Evolutionary conservation across 306 rosid genomes (phyloP), one percentile per base, ranked within the genome.

Genomic region (Quercus glauca): DNA sequence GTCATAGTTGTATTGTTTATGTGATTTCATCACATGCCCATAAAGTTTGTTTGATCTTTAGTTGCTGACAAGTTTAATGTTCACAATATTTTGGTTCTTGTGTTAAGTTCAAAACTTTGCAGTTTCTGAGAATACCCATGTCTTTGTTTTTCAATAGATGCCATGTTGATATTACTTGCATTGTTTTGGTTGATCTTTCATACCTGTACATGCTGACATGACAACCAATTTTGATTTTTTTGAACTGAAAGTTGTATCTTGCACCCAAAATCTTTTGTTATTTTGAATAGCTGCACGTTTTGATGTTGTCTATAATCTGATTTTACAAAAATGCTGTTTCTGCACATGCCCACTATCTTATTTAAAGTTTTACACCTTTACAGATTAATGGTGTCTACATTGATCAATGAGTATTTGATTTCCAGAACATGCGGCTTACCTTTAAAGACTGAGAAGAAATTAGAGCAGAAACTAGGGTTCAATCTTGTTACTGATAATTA

Each of bases 381-480:
- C 81, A 76, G 73, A 86, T 90, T 90, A 73, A 89, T 91, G 93
- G 86, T 89, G 91, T 84, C 86, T 85, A 71, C 83, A 51, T 84
- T 85, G 28, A 61, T 82, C 85, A 80, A 64, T 83, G 89, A 91
- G 81, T 87, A 75, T 90, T 87, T 89, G 90, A 89, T 80, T 76
- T 90, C 69, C 82, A 87, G 88, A 87, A 73, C 75, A 83, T 82
- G 82, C 82, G 70, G 82, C 77, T 89, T 82, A 80, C 84, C 74
- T 64, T 86, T 87, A 14, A 67, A 73, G 73, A 75, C 86, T 80
- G 79, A 78, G 83, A 85, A 83, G 80, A 89, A 78, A 83, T 68
- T 82, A 80, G 80, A 84, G 83, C 78, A 71, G 80, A 79, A 45
- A 76, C 74, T 73, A 71, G 82, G 83, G 33, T 31, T 85, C 77